Conservation (phyloP, 768 basidiomycete species). For the Tephrocybe sp. region DNA sequence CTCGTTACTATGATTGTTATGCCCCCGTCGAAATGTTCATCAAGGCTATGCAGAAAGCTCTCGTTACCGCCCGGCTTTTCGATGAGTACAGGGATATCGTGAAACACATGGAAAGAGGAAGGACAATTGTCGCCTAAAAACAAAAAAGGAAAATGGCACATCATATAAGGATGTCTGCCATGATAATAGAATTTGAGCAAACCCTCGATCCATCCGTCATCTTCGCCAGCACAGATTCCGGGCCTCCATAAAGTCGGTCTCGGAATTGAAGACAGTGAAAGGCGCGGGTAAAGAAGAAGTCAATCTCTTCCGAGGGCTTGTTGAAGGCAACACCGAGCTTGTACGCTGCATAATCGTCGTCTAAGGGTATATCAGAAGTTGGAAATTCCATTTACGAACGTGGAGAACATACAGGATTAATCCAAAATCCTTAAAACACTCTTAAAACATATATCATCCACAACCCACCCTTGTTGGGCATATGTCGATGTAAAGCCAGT, state of each 20-base stretch:
- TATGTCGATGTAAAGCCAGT: conserved; percentile 78
- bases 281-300: conserved; percentile 53
- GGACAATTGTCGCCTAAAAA: conserved; percentile 60
- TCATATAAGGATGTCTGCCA: not conserved
- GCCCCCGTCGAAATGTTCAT: conserved; percentile 60
- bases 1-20: conserved; percentile 85
- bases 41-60: conserved; percentile 65
- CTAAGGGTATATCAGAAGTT: conserved; percentile 33
- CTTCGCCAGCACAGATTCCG: conserved; percentile 73
- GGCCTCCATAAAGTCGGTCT: conserved; percentile 83
- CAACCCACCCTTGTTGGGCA: conserved; percentile 68
- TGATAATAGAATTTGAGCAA: too few relatives aligned
- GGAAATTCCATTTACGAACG: not conserved
- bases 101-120: conserved; percentile 78
- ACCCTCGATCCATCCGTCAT: conserved; percentile 83
- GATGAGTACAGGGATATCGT: conserved; percentile 65
- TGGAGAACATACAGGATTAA: conserved; percentile 66
- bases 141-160: not conserved
- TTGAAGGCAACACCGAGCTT: conserved; percentile 57
- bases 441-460: conserved; percentile 76
- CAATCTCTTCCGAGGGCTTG: conserved; percentile 44
- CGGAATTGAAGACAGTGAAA: conserved; percentile 65
- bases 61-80: conserved; percentile 62
- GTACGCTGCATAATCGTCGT: conserved; percentile 77
- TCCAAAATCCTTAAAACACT: conserved; percentile 77